A percentile compares a stretch with the other conserved stretches of the same genome.
Conservation (phyloP, 2,329 filamentous ascomycete species). For the Emergomyces orientalis region DNA sequence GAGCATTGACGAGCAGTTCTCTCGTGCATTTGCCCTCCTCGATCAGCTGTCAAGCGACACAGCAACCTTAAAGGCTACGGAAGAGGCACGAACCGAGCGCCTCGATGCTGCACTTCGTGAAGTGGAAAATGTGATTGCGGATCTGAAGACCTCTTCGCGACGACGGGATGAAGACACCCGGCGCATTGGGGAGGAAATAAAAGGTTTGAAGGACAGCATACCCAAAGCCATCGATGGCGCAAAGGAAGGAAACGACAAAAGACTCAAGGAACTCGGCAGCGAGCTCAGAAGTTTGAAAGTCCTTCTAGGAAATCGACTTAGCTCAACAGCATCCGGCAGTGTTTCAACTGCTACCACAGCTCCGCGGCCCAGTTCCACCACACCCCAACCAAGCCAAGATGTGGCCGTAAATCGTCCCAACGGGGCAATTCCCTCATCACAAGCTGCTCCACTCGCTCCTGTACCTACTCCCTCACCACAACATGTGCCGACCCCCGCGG, state of each 20-base stretch:
- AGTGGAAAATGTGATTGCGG: conserved; percentile 70
- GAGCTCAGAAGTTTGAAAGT: conserved; percentile 92
- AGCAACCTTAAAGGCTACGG: conserved; percentile 72
- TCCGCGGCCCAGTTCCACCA: conserved; percentile 20
- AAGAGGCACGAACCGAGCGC: conserved; percentile 72
- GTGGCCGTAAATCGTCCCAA: conserved; percentile 21
- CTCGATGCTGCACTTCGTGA: conserved; percentile 74
- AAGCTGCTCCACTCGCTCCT: conserved; percentile 23
- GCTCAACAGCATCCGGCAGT: conserved; percentile 26
- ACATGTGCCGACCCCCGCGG: conserved; percentile 23
- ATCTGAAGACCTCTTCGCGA: conserved; percentile 71
- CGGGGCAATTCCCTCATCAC: conserved; percentile 20
- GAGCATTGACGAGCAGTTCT: conserved; percentile 84
- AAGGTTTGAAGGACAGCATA: conserved; percentile 70
- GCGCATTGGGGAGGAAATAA: conserved; percentile 76
- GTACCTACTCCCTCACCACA: conserved; percentile 19
- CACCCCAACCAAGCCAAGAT: conserved; percentile 20
- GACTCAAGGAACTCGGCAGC: conserved; percentile 72
- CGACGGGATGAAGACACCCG: conserved; percentile 81
- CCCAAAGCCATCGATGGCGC: conserved; percentile 83
- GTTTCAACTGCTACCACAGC: conserved; percentile 25
- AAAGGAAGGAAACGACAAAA: conserved; percentile 69
- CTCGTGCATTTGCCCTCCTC: conserved; percentile 79
- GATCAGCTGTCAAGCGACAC: conserved; percentile 91
- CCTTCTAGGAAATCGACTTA: conserved; percentile 59